phyloP scores from a whole-genome alignment of 192 early-diverging fungal genomes.

The Entomortierella beljakovae region DNA sequence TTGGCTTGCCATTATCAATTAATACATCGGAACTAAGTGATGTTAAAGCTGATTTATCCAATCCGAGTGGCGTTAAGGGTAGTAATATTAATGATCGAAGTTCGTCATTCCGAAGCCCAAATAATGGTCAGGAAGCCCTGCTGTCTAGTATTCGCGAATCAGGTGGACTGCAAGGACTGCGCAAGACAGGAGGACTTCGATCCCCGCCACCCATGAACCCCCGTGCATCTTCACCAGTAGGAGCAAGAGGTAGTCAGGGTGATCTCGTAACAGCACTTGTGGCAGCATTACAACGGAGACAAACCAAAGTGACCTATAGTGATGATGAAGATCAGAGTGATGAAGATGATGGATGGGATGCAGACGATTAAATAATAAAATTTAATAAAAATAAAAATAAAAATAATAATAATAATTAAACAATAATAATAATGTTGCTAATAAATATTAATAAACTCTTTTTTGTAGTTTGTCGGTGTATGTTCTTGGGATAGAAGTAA shows the following conservation, averaged over 20 bases:
- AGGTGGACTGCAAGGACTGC: constrained; percentile 43
- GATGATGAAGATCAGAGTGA: constrained; percentile 39
- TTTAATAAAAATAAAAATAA: background rate
- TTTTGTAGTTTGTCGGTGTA: too few relatives aligned
- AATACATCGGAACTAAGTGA: constrained; percentile 7
- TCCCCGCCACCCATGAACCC: constrained; percentile 21
- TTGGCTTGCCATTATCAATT: constrained; percentile 5
- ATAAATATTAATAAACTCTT: too few relatives aligned
- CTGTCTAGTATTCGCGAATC: constrained; percentile 48
- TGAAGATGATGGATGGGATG: constrained; percentile 46
- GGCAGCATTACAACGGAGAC: constrained; percentile 41
- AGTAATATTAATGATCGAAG: background rate
- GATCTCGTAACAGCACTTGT: constrained; percentile 50
- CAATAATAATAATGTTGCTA: too few relatives aligned
- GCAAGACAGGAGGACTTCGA: constrained; percentile 49
- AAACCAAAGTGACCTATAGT: constrained; percentile 46
- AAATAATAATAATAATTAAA: too few relatives aligned
- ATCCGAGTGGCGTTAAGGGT: background rate
- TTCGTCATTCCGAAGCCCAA: background rate
- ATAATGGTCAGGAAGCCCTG: constrained; percentile 34
- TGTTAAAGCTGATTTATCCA: background rate
- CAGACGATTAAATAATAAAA: constrained; percentile 17
- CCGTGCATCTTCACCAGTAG: constrained; percentile 11
- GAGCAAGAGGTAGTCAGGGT: constrained; percentile 11
- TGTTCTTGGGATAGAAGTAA: too few relatives aligned